Base-by-base conservation (phyloP, 202 grass and related monocot species). In the Brachypodium distachyon region DNA sequence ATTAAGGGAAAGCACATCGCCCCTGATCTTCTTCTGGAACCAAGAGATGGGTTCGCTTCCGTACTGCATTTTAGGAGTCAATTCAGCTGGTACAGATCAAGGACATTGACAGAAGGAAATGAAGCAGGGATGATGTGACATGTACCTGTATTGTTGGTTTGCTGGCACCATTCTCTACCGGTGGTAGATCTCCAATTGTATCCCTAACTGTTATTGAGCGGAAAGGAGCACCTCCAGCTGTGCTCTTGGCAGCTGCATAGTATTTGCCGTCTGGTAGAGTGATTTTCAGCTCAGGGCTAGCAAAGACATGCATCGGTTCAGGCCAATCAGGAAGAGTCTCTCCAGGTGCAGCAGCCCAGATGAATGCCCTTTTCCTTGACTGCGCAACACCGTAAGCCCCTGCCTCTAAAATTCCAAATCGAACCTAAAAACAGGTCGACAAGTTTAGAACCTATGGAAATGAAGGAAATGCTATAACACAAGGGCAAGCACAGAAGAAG, bases 351-450 rank as follows among this genome's bases (percentile, higher is more conserved):
- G 89, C 79, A 46, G 87, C 87, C 87, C 87, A 92, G 34, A 97
- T 93, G 80, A 90, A 92, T 48, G 93, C 90, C 51, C 85, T 87
- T 75, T 97, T 97, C 43, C 93, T 86, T 2, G 85, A 93, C 56
- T 90, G 87, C 0, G 93, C 80, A 9, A 96, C 87, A 57, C 93
- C 93, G 67, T 62, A 96, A 36, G 90, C 76, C 25, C 90, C 90
- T 19, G 93, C 93, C 57, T 92, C 93, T 67, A 92, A 43, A 46
- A 97, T 97, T 67, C 90, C 87, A 42, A 97, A 92, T 51, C 90
- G 85, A 14, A 97, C 90, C 90, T 97, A 51, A 44, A 26, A 61
- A 76, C 68, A 70, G 66, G 63, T 28, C 47, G n/a, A 71, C 0
- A 73, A 54, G 27, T 10, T 61, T 55, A 49, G 22, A 73, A 29